Evolutionary conservation across 129 eudicot species (phyloP), one percentile per base, ranked within the genome.

Genomic region (Flaveria ramosissima): DNA sequence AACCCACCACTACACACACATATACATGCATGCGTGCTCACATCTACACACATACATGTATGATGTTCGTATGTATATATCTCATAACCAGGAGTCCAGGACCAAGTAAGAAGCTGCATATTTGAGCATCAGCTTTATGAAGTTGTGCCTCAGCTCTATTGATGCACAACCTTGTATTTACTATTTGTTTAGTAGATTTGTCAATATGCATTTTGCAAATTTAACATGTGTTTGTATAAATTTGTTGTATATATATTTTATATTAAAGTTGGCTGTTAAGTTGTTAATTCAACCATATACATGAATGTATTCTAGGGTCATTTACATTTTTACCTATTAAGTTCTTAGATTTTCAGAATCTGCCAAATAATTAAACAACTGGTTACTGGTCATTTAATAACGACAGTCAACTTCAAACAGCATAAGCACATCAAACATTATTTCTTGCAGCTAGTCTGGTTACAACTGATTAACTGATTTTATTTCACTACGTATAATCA

Each of bases 341-440:
- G 11, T 6, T 53, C 24, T 16, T 53, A 53, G n/a, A 8, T n/a
- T 7, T 53, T 17, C 61, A 53, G 9, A 53, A 16, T 53, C n/a
- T 53, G 23, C 61, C 61, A 53, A 53, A 16, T 53, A 53, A 53
- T 53, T 8, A 53, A 53, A 51, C 57, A 51, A n/a, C n/a, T n/a
- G n/a, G n/a, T n/a, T n/a, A 53, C 36, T 30, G 36, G 23, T 53
- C 3, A 8, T 53, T 53, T 53, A 20, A 53, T 53, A 17, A 53
- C 20, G n/a, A n/a, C 61, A 53, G 13, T 43, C 47, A 43, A 53
- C 60, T 15, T 53, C 61, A 19, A 53, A 24, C 67, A 60, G 7
- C 67, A 60, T 9, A 60, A 24, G 36, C 16, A 24, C 7, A 60
- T 60, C 66, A 60, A 60, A 60, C 67, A 57, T 60, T 60, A 26